Percentiles rank a stretch among this genome's conserved stretches.
These are phyloP conservation scores for Kwoniella mangroviensis DNA, from an alignment of 768 basidiomycete species.

Conservation along the genomic window DNA sequence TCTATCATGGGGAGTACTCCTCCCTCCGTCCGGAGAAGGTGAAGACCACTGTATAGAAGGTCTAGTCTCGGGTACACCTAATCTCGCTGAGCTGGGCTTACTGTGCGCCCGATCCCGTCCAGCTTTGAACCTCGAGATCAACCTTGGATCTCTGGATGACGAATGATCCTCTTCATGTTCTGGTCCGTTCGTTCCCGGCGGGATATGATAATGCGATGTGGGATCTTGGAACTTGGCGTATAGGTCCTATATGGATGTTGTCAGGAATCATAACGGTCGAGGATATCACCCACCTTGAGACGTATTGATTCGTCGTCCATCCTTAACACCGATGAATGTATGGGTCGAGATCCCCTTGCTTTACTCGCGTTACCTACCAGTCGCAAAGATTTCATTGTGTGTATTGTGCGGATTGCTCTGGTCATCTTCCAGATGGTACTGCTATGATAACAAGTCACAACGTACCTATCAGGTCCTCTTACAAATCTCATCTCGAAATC, in stretches of 20 bases:
- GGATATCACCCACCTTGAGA: conserved; percentile 3
- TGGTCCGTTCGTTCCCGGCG: conserved; percentile 42
- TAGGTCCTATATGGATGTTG: conserved; percentile 23
- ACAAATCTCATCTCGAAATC: not conserved
- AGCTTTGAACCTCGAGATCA: not conserved
- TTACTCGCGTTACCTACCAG: not conserved
- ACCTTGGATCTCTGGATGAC: conserved; percentile 20
- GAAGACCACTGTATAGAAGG: conserved; percentile 20
- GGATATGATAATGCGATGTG: conserved; percentile 41
- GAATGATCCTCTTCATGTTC: conserved; percentile 46
- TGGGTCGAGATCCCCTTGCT: not conserved
- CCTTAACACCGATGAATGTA: conserved; percentile 3
- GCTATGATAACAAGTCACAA: not conserved
- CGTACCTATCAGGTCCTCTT: conserved; percentile 11
- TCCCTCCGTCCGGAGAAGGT: not conserved
- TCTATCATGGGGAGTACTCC: conserved; percentile 5
- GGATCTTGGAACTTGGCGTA: conserved; percentile 48
- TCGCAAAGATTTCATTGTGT: not conserved
- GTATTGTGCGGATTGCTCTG: not conserved
- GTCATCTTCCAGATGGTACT: not conserved
- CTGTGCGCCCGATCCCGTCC: not conserved
- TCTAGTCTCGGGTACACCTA: conserved; percentile 16
- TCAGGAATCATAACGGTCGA: not conserved
- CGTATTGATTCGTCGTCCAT: conserved; percentile 20
- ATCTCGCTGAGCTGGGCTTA: conserved; percentile 12